These are phyloP conservation scores for Globisporangium nagaii DNA, from an alignment of 352 stramenopile genomes.

Conservation along the genomic window DNA sequence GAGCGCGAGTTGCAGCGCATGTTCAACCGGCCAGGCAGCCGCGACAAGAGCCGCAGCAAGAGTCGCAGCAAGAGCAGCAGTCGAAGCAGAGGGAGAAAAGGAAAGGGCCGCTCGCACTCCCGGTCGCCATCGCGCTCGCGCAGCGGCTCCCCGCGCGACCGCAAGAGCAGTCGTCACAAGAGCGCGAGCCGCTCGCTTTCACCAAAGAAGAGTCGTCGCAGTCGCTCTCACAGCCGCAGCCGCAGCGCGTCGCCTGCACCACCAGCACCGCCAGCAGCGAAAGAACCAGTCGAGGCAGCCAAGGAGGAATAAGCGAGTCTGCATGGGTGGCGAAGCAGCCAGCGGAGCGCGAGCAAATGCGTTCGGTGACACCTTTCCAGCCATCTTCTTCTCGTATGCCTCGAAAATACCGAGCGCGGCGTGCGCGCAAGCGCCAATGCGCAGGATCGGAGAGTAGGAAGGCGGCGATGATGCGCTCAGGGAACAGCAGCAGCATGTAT, in stretches of 20 bases:
- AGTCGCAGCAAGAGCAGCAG: slow-evolving; percentile 45
- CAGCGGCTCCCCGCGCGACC: slow-evolving; percentile 32
- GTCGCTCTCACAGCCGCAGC: slow-evolving; percentile 47
- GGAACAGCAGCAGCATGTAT: not conserved
- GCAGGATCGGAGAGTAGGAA: not conserved
- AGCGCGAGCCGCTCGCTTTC: slow-evolving; percentile 39
- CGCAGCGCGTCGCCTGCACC: slow-evolving; percentile 20
- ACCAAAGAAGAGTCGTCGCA: slow-evolving; percentile 39
- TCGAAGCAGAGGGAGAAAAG: slow-evolving; percentile 36
- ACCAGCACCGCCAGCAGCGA: not conserved
- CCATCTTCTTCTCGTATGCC: not conserved
- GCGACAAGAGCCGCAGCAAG: slow-evolving; percentile 36
- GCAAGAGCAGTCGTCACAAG: slow-evolving; percentile 28
- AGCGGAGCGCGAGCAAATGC: not conserved
- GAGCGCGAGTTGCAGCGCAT: slow-evolving; percentile 80
- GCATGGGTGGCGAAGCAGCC: not conserved
- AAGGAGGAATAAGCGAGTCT: slow-evolving; percentile 8
- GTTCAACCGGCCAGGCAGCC: slow-evolving; percentile 59
- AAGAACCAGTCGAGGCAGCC: slow-evolving; percentile 6
- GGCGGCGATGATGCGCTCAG: not conserved
- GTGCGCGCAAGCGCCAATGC: not conserved
- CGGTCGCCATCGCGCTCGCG: slow-evolving; percentile 37
- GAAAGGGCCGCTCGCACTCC: slow-evolving; percentile 17
- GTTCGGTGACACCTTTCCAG: not conserved
- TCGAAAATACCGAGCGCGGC: not conserved